Base-by-base conservation (phyloP, 2,329 filamentous ascomycete genomes). In the Curvularia eragrostidis region DNA sequence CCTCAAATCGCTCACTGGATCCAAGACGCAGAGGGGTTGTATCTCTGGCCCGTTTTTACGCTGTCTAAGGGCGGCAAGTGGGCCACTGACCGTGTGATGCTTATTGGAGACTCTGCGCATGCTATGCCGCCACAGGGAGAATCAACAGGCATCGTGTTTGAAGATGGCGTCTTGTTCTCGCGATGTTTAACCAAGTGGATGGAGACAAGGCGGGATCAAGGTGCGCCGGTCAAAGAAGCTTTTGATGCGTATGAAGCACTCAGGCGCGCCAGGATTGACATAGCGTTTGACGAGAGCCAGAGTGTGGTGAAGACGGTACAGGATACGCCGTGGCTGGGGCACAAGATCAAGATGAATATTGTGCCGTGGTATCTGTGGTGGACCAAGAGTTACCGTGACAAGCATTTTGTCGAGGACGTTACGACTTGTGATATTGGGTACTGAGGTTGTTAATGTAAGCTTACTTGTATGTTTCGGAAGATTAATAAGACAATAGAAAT, bases 121-220 rank as follows among this genome's bases (percentile, higher is more conserved):
- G 80, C 79, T 9, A 83, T 83, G 81, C 80, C 81, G 3, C 81
- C 82, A 3, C 81, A 83, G 56, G 82, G 82, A 10, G 81, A 83
- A 59, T 77, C 75, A 30, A 83, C 81, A 3, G 82, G 82, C 15
- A 79, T 84, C 32, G 80, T 83, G 9, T 83, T 84, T 59, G 82
- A 84, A 68, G 82, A 84, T 64, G 82, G 78, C 2, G 79, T 83
- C 34, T 67, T 84, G 52, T 79, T 84, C 67, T 77, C 81, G 21
- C 68, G 79, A 47, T 80, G 77, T 68, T 56, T 81, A 46, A 75
- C 73, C 1, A 67, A 73, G 42, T 80, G 79, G 78, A 75, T 80
- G 65, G 74, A 79, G 54, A 77, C 74, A 56, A 72, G 74, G 43
- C 42, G 53, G 12, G 52, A 60, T 5, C 52, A 62, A 28, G 70